A percentile compares a stretch with the other conserved stretches of the same genome.
Conservation (phyloP, 2,329 filamentous ascomycete species). For the Lasiodiplodia sp. region DNA sequence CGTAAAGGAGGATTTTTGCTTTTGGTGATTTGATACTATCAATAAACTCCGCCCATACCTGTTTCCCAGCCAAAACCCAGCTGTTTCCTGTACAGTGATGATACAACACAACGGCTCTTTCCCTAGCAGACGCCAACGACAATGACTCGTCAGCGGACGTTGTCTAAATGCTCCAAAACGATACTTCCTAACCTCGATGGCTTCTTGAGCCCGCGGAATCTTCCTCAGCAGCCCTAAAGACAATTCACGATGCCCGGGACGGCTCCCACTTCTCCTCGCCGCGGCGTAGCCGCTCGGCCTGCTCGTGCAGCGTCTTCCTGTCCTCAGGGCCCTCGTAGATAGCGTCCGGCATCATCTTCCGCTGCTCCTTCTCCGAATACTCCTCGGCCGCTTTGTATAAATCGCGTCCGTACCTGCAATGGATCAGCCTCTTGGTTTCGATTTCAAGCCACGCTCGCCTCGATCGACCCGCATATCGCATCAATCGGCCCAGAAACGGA, state of each 20-base stretch:
- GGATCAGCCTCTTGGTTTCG: background rate
- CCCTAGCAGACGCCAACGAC: background rate
- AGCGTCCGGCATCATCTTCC: conserved; percentile 42
- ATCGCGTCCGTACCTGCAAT: conserved; percentile 67
- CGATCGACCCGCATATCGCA: background rate
- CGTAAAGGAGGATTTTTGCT: background rate
- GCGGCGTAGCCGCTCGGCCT: conserved; percentile 31
- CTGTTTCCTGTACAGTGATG: conserved; percentile 24
- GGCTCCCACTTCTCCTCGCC: conserved; percentile 49
- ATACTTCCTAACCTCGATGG: background rate
- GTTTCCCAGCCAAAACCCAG: conserved; percentile 6
- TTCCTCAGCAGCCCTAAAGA: background rate
- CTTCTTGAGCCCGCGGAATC: background rate
- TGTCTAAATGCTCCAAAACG: background rate
- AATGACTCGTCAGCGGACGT: background rate
- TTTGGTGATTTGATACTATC: background rate
- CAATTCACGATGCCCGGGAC: conserved; percentile 18
- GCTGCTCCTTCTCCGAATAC: conserved; percentile 44
- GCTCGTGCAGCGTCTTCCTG: conserved; percentile 39
- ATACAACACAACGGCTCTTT: background rate
- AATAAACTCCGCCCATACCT: conserved; percentile 20
- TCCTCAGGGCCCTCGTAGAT: conserved; percentile 29
- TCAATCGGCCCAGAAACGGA: too few relatives aligned
- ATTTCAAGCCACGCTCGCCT: background rate
- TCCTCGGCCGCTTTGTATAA: conserved; percentile 63